Evolutionary conservation across 805 yeast genomes (phyloP).

Genomic region (Starmerella tilneyi): DNA sequence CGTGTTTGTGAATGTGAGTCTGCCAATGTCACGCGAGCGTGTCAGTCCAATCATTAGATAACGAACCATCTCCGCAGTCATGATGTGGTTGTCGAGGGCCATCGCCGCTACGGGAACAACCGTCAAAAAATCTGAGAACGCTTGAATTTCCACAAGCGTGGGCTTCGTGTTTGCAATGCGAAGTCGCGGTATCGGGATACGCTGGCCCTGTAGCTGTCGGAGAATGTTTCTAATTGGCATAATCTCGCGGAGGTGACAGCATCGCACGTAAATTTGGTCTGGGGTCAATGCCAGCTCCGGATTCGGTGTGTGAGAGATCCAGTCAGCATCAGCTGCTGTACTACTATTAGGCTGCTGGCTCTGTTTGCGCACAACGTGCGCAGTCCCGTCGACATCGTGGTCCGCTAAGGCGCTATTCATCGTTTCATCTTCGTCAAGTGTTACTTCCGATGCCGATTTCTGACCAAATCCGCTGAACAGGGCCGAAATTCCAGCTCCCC

Average conservation of each 20-base stretch:
- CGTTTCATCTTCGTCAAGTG: constrained; percentile 13
- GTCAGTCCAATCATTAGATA: constrained; percentile 61
- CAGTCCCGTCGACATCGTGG: constrained; percentile 17
- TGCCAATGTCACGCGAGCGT: constrained; percentile 55
- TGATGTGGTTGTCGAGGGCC: constrained; percentile 65
- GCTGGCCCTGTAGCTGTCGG: constrained; percentile 67
- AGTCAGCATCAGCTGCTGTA: too few relatives aligned
- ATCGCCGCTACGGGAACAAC: constrained; percentile 73
- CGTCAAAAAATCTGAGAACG: constrained; percentile 79
- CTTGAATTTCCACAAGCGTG: constrained; percentile 72
- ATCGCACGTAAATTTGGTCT: constrained; percentile 75
- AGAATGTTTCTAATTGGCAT: constrained; percentile 83
- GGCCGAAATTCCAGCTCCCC: constrained; percentile 9
- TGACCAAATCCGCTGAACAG: constrained; percentile 4
- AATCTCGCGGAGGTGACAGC: constrained; percentile 87
- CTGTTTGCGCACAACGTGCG: neutral
- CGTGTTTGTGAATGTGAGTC: constrained; percentile 68
- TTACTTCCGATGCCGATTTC: constrained; percentile 1
- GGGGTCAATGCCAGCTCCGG: constrained; percentile 35
- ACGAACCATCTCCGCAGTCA: constrained; percentile 67
- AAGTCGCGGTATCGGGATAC: constrained; percentile 60
- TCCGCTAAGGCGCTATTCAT: neutral
- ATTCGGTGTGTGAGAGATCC: constrained; percentile 18
- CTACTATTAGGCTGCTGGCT: neutral
- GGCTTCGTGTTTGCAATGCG: constrained; percentile 82